Percentiles rank a stretch among this genome's conserved stretches.
These are phyloP conservation scores for Dothidotthia symphoricarpi DNA, from an alignment of 2,329 filamentous ascomycete species.

Conservation along the genomic window DNA sequence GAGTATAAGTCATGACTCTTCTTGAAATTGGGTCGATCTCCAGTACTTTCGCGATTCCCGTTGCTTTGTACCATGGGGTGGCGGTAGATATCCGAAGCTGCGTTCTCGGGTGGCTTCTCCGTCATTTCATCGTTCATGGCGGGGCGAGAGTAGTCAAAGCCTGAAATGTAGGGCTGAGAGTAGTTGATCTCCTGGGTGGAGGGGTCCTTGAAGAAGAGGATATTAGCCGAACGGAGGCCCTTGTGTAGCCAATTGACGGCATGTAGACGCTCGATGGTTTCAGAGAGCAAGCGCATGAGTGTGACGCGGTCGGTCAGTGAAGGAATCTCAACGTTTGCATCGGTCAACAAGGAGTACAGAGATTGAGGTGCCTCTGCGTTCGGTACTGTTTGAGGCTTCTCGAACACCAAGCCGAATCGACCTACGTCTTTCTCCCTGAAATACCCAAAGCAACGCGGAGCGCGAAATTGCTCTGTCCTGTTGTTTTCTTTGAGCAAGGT, in stretches of 20 bases:
- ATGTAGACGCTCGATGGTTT: constrained; percentile 56
- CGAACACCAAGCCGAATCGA: constrained; percentile 56
- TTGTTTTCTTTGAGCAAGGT: constrained; percentile 35
- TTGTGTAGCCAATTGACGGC: constrained; percentile 60
- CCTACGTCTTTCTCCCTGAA: constrained; percentile 36
- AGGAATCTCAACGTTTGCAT: constrained; percentile 38
- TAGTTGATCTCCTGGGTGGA: constrained; percentile 36
- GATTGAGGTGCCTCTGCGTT: constrained; percentile 48
- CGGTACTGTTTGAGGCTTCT: constrained; percentile 45
- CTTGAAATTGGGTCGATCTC: constrained; percentile 36
- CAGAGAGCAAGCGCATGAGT: constrained; percentile 54
- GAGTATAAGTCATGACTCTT: constrained; percentile 56
- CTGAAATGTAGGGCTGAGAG: constrained; percentile 48
- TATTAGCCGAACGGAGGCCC: constrained; percentile 55
- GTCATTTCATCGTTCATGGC: constrained; percentile 53
- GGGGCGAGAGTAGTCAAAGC: constrained; percentile 57
- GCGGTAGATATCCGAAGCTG: constrained; percentile 52
- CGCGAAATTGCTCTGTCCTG: constrained; percentile 31
- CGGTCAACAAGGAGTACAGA: constrained; percentile 49
- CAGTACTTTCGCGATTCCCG: constrained; percentile 27
- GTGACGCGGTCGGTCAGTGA: constrained; percentile 53
- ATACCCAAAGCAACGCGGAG: constrained; percentile 38
- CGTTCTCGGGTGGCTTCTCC: constrained; percentile 49
- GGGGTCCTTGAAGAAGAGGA: constrained; percentile 50
- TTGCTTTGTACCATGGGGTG: constrained; percentile 48